A percentile compares a stretch with the other conserved stretches of the same genome.
Conservation (phyloP, 1,284 basidiomycete species). For the Mycena sp. region DNA sequence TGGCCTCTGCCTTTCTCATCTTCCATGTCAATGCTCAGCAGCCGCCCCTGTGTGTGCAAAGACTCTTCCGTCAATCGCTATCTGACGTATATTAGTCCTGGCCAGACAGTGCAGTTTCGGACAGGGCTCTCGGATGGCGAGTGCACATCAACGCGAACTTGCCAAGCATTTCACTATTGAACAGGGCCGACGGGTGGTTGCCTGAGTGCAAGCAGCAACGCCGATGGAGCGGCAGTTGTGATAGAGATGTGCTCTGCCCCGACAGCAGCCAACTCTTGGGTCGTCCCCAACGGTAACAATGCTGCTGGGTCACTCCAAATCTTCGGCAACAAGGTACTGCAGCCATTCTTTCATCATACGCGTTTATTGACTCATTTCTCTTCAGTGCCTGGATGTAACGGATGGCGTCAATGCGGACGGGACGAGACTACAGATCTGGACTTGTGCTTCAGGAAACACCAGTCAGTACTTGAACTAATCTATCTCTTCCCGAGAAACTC, state of each 20-base stretch:
- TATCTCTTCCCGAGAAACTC: conserved; percentile 6
- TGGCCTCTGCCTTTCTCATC: conserved; percentile 7
- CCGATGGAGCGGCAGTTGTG: conserved; percentile 17
- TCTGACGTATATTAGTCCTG: conserved; percentile 11
- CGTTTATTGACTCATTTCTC: conserved; percentile 7
- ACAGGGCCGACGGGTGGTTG: conserved; percentile 19
- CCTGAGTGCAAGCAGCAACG: conserved; percentile 19
- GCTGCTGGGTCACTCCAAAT: conserved; percentile 15
- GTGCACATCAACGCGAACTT: conserved; percentile 4
- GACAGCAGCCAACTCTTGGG: conserved; percentile 18
- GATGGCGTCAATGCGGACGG: conserved; percentile 14
- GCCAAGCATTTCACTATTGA: conserved; percentile 12
- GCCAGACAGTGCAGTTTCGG: conserved; percentile 16
- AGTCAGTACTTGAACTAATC: conserved; percentile 12
- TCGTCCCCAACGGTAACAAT: conserved; percentile 17
- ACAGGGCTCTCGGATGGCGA: conserved; percentile 13
- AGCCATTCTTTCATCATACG: background rate
- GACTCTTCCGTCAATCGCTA: background rate
- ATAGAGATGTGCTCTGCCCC: conserved; percentile 17
- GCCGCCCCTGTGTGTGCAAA: conserved; percentile 9
- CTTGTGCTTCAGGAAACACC: conserved; percentile 14
- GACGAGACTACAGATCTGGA: conserved; percentile 17
- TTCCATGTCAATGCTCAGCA: conserved; percentile 11
- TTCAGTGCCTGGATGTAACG: conserved; percentile 18
- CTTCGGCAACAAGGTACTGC: conserved; percentile 19